Evolutionary conservation across 2,329 filamentous ascomycete genomes (phyloP), one percentile per base, ranked within the genome.

Genomic region (Curvularia lunata): DNA sequence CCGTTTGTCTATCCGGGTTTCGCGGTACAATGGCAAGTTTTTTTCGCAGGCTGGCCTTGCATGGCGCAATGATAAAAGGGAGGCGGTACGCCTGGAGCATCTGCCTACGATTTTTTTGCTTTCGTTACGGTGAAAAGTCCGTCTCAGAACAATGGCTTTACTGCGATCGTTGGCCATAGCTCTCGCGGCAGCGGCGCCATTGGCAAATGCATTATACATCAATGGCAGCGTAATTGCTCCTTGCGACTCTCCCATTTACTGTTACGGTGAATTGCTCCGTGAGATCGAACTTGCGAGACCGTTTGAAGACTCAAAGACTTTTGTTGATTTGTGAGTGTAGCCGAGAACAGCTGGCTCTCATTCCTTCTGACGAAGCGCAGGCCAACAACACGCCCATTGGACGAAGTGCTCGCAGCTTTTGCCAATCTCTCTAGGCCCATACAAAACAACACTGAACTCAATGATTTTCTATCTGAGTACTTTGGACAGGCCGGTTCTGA

Each of bases 251-350:
- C 83, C 85, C 16, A 79, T 90, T 19, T 90, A 90, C 75, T 90
- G 88, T 70, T 82, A 86, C 62, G 88, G 88, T 47, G 84, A 88
- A 0, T 80, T 90, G 12, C 80, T 90, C 2, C 80, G 82, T 58
- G 80, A 85, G 61, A 83, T 90, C 47, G 82, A 90, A 76, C 78
- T 89, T 9, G 87, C 87, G 2, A 79, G 78, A 23, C 87, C 87
- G 0, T 90, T 89, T 63, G 75, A 79, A 13, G 88, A 90, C 75
- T 89, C 86, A 58, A 90, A 90, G 80, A 89, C 86, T 1, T 90
- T 89, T 70, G 88, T 90, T 42, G 88, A 90, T 61, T 46, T 73
- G 77, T 75, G 55, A 54, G 68, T 62, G 28, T 7, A 16, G 21
- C 42, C 6, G 3, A 58, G 54, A 19, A 47, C 52, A 48, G 5